phyloP scores from a whole-genome alignment of 1,284 basidiomycete genomes.

The Melampsora medusae region DNA sequence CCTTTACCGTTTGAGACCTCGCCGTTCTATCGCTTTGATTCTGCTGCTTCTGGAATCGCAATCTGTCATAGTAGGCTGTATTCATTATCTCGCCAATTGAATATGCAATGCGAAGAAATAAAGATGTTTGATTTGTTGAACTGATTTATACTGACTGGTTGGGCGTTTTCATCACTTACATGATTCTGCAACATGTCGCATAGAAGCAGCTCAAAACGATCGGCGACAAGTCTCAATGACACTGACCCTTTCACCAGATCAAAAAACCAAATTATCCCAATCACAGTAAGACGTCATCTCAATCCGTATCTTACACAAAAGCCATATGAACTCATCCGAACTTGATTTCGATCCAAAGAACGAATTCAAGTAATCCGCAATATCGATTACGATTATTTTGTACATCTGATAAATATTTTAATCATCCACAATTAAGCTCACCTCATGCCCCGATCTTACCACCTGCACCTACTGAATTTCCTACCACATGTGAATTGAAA shows the following conservation, averaged over 20 bases:
- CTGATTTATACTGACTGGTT: no score
- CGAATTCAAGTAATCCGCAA: slow-evolving; percentile 60
- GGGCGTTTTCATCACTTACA: not conserved
- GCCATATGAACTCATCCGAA: slow-evolving; percentile 33
- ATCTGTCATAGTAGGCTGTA: slow-evolving; percentile 21
- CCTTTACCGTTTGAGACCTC: slow-evolving; percentile 25
- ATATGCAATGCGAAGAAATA: no score
- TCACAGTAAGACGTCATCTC: slow-evolving; percentile 45
- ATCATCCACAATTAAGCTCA: slow-evolving; percentile 62
- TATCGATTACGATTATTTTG: slow-evolving; percentile 85
- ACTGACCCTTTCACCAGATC: slow-evolving; percentile 67
- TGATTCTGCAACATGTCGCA: not conserved
- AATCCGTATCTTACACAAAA: not conserved
- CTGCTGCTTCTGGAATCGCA: slow-evolving; percentile 23
- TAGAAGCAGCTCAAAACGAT: slow-evolving; percentile 72
- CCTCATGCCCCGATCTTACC: slow-evolving; percentile 58
- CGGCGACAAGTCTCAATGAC: slow-evolving; percentile 65
- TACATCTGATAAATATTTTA: slow-evolving; percentile 66
- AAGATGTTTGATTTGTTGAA: no score
- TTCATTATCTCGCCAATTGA: not conserved
- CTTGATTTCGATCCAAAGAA: not conserved
- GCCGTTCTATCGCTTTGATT: slow-evolving; percentile 35
- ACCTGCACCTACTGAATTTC: slow-evolving; percentile 72
- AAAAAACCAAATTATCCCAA: slow-evolving; percentile 62
- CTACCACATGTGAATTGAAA: slow-evolving; percentile 82